Evolutionary conservation across 352 stramenopile species (phyloP), one percentile per base, ranked within the genome.

Genomic region (Globisporangium nagaii): DNA sequence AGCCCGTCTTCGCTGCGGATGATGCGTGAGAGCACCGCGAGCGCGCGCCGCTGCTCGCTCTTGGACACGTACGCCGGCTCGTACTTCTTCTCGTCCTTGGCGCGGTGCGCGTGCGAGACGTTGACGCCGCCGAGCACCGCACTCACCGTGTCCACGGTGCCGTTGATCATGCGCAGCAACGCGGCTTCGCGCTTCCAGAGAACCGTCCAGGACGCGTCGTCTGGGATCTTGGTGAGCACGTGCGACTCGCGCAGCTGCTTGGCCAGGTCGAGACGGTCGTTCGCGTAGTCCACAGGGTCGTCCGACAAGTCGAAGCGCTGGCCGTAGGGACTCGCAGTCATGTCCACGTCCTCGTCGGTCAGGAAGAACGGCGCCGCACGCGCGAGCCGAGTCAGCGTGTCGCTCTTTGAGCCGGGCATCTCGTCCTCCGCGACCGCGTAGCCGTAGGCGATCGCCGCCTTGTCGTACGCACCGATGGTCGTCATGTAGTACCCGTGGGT

Each of bases 371-470:
- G 75, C 1, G 75, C 45, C 15, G 34, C n/a, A 30, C 66, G 56
- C n/a, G 75, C 80, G 2, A 88, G 36, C 5, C 63, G 51, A 0
- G 71, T 72, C 28, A 90, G 51, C 1, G 25, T 45, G 6, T 54
- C 28, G 51, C 71, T 69, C 19, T 79, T 76, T n/a, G 71, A 70
- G 9, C 76, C 75, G 5, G 77, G 70, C 7, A 68, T 36, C 20
- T 91, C 82, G 19, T 71, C 71, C 1, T 60, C 25, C 4, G 86
- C 48, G 3, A 70, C 25, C 0, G 67, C 62, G 65, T 96, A 96
- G 0, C 87, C 87, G 41, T 95, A 96, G n/a, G 81, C 76, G 46
- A 96, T 96, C 1, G 84, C 79, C 5, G 68, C 83, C 30, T 73
- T 78, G 73, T 95, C 84, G 57, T 96, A 96, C 11, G 60, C 43